phyloP scores from a whole-genome alignment of 78 protist genomes.

The Fonticula alba region DNA sequence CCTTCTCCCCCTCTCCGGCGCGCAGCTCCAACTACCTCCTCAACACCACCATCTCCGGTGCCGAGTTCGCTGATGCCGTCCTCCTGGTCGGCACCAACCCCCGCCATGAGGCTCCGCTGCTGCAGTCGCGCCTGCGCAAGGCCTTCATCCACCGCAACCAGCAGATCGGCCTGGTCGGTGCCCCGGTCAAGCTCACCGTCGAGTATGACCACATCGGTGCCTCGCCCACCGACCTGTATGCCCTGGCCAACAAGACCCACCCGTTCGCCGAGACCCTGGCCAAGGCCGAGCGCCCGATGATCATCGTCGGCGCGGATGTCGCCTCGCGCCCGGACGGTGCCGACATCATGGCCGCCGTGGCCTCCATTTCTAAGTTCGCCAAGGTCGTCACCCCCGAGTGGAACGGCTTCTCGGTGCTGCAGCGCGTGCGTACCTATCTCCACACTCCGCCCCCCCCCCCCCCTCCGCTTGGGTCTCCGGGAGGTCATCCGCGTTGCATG shows the following conservation, averaged over 20 bases:
- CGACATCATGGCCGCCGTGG: background rate
- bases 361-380: background rate
- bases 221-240: background rate
- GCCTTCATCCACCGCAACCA: constrained; percentile 4
- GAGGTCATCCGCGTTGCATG: no score
- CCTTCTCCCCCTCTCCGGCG: no score
- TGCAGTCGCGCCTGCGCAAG: constrained; percentile 37
- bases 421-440: no score
- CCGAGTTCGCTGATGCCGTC: constrained; percentile 27
- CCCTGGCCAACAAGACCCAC: background rate
- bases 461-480: no score
- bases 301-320: constrained; percentile 22
- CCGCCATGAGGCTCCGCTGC: constrained; percentile 29
- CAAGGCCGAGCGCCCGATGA: constrained; percentile 23
- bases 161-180: constrained; percentile 18
- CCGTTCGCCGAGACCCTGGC: background rate
- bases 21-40: constrained; percentile 10
- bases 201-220: constrained; percentile 24
- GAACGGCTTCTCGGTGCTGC: no score
- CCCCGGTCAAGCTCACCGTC: constrained; percentile 3
- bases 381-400: no score
- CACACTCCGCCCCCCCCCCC: no score
- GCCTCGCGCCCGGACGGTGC: background rate
- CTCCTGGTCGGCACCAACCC: constrained; percentile 35
- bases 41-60: constrained; percentile 19